A percentile compares a stretch with the other conserved stretches of the same genome.
phyloP scores from a whole-genome alignment of 768 basidiomycete genomes.

The Hortiboletus flavorubellus region DNA sequence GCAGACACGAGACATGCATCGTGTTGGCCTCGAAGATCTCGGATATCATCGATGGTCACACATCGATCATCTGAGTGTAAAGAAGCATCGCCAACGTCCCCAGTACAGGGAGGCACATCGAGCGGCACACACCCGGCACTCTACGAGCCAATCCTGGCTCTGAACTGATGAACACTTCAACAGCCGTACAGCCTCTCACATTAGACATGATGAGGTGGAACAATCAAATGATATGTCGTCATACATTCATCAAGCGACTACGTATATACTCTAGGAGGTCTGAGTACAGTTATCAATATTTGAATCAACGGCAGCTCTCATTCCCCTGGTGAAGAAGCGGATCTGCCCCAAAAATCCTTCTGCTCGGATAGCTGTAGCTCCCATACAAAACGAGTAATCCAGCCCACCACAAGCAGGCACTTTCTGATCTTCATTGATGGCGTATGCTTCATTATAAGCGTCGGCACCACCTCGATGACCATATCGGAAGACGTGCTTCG shows the following conservation, averaged over 20 bases:
- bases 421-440: constrained; percentile 26
- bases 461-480: constrained; percentile 28
- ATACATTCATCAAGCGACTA: no score
- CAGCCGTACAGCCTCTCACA: neutral
- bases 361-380: constrained; percentile 25
- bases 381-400: constrained; percentile 7
- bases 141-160: constrained; percentile 12
- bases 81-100: neutral
- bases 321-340: constrained; percentile 28
- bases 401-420: neutral
- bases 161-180: neutral
- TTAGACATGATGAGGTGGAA: neutral
- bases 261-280: no score
- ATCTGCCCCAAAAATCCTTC: constrained; percentile 31
- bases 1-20: constrained; percentile 1
- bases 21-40: constrained; percentile 9
- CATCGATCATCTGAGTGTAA: constrained; percentile 9
- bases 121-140: neutral
- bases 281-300: neutral
- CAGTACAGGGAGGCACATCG: constrained; percentile 28
- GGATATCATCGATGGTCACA: constrained; percentile 3
- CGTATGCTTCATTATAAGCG: constrained; percentile 37
- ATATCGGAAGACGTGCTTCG: constrained; percentile 47
- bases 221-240: neutral
- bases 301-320: neutral